Percentiles rank a stretch among this genome's conserved stretches.
phyloP scores from a whole-genome alignment of 306 rosid species.

The Lotus japonicus region DNA sequence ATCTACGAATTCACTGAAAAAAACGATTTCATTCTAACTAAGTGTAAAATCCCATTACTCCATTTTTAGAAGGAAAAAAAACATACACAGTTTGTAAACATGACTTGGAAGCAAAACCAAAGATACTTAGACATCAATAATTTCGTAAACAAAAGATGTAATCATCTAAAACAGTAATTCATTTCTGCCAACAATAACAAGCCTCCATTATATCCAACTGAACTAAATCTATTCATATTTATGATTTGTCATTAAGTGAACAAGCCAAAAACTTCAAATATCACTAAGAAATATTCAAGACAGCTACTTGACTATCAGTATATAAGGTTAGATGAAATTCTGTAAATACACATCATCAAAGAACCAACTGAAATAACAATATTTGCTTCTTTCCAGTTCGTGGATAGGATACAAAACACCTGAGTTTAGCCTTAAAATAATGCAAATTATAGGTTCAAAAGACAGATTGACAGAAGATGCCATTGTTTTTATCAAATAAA shows the following conservation, averaged over 20 bases:
- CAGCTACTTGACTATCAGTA: background rate
- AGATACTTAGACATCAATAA: too few relatives aligned
- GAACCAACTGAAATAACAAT: background rate
- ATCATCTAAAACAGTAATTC: too few relatives aligned
- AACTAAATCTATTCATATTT: background rate
- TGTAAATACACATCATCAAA: background rate
- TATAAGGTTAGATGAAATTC: background rate
- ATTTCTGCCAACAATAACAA: background rate
- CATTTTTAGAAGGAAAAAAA: too few relatives aligned
- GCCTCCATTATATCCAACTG: background rate
- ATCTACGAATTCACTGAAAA: background rate
- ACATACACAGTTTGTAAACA: too few relatives aligned
- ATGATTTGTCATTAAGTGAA: slow-evolving; percentile 12
- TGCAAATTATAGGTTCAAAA: background rate
- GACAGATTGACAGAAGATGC: background rate
- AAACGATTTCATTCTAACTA: too few relatives aligned
- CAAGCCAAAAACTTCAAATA: background rate
- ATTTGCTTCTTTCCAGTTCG: background rate
- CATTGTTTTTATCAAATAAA: too few relatives aligned
- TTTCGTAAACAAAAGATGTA: too few relatives aligned
- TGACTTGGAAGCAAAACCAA: too few relatives aligned
- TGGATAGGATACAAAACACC: background rate
- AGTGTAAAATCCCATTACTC: too few relatives aligned
- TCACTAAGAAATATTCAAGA: background rate
- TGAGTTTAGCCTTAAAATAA: background rate